Percentiles rank a stretch among this genome's conserved stretches.
Conservation (phyloP, 352 stramenopile genomes). For the Halophytophthora polymorphica region DNA sequence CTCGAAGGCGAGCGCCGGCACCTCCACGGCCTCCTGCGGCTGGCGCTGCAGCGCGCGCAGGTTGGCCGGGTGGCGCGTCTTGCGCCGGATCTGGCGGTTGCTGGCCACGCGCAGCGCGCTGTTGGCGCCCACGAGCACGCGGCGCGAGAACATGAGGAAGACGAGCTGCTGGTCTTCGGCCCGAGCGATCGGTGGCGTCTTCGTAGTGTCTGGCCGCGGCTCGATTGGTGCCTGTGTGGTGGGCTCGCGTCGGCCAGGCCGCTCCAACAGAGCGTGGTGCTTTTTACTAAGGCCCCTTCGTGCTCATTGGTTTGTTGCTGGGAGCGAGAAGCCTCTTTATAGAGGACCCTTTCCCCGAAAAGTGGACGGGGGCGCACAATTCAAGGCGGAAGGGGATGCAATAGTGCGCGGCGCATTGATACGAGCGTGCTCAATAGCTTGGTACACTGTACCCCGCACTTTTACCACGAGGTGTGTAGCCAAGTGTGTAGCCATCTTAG, state of each 20-base stretch:
- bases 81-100: slow-evolving; percentile 85
- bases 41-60: slow-evolving; percentile 67
- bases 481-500: neutral
- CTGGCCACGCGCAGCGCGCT: slow-evolving; percentile 68
- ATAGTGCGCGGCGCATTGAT: no score
- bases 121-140: slow-evolving; percentile 43
- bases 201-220: slow-evolving; percentile 12
- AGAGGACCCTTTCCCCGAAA: no score
- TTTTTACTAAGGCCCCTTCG: no score
- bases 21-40: slow-evolving; percentile 42
- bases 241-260: no score
- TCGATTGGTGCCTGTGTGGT: slow-evolving; percentile 20
- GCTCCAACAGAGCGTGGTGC: no score
- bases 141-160: slow-evolving; percentile 57
- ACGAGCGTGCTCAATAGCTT: no score
- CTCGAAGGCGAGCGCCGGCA: slow-evolving; percentile 80
- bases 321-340: no score
- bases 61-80: slow-evolving; percentile 70
- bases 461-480: no score
- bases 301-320: no score
- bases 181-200: slow-evolving; percentile 6
- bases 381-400: no score
- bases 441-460: no score
- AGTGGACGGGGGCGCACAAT: no score
- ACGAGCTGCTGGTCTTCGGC: slow-evolving; percentile 16